phyloP scores from a whole-genome alignment of 2,329 filamentous ascomycete genomes.

The Ustulina deusta region DNA sequence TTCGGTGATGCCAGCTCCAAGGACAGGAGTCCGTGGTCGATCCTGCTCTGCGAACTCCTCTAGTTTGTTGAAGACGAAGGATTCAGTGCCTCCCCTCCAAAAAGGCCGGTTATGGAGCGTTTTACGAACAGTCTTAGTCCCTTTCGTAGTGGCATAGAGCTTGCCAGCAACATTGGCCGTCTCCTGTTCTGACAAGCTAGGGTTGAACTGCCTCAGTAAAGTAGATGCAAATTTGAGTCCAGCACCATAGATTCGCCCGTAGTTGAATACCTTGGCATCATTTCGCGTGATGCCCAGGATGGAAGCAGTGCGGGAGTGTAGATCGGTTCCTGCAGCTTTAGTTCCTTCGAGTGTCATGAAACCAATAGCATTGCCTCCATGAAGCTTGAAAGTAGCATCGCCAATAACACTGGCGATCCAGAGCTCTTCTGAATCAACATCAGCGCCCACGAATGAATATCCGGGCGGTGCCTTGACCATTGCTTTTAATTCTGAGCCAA shows the following conservation, averaged over 20 bases:
- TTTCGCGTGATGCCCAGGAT: conserved; percentile 96
- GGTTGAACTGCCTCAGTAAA: conserved; percentile 93
- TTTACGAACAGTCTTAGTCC: conserved; percentile 83
- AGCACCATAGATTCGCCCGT: conserved; percentile 98
- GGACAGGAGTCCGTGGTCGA: conserved; percentile 86
- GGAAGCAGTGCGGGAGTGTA: conserved; percentile 91
- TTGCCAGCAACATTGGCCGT: conserved; percentile 81
- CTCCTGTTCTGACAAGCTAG: conserved; percentile 80
- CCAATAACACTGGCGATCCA: conserved; percentile 98
- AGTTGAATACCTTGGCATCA: conserved; percentile 98
- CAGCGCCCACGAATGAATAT: conserved; percentile 94
- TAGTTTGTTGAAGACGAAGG: conserved; percentile 97
- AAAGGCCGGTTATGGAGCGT: conserved; percentile 79
- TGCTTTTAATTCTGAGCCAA: conserved; percentile 95
- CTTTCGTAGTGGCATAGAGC: conserved; percentile 91
- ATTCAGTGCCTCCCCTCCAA: conserved; percentile 96
- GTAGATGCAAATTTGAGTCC: conserved; percentile 93
- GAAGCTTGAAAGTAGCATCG: conserved; percentile 92
- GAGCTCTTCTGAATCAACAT: conserved; percentile 96
- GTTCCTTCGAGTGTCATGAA: conserved; percentile 99
- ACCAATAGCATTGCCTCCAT: conserved; percentile 95
- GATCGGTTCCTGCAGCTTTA: conserved; percentile 91
- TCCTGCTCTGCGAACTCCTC: conserved; percentile 99
- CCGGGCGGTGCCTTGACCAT: conserved; percentile 94
- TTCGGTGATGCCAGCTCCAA: conserved; percentile 96